Evolutionary conservation across 768 basidiomycete species (phyloP), one percentile per base, ranked within the genome.

Genomic region (Fomitopsis pulvina): DNA sequence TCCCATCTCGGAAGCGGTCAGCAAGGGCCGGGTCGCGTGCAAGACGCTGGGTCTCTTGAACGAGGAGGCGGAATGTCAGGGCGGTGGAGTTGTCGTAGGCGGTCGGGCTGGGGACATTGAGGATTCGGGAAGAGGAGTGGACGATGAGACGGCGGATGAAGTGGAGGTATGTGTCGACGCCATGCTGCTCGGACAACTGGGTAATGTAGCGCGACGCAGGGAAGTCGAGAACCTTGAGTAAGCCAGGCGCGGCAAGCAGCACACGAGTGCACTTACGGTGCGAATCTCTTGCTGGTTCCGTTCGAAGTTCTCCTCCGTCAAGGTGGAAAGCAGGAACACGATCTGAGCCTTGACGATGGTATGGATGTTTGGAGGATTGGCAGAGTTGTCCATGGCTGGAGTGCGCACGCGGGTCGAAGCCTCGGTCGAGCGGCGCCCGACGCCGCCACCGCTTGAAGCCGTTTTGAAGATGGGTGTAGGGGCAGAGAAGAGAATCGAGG

Each of bases 261-360:
- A 48, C 40, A 43, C 25, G 42, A 41, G 11, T 22, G 9, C 9
- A 30, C 92, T 60, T 64, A 97, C 95, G 50, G 90, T 91, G 64
- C 92, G 85, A 61, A 99, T 96, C 73, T 99, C 94, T 50, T 81
- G 72, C 65, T 93, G 86, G 69, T 96, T 92, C 64, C 90, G 81
- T 64, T 91, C 90, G 66, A 92, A 99, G 70, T 92, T 93, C 61
- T 98, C 95, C 71, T 98, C 95, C 52, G 91, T 92, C 54, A 98
- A 81, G 24, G 92, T 97, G 25, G 91, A 92, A 57, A 99, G 79
- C 51, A 97, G 78, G 71, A 99, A 98, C 58, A 95, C 93, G 64
- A 99, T 94, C 76, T 99, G 94, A 52, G 94, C 88, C 71, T 89
- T 90, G 72, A 92, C 90, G 68, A 92, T 92, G 65, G 87, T 91